Conservation (phyloP, 1,139 yeast genomes). For the Nadsonia starkeyi-henricii region DNA sequence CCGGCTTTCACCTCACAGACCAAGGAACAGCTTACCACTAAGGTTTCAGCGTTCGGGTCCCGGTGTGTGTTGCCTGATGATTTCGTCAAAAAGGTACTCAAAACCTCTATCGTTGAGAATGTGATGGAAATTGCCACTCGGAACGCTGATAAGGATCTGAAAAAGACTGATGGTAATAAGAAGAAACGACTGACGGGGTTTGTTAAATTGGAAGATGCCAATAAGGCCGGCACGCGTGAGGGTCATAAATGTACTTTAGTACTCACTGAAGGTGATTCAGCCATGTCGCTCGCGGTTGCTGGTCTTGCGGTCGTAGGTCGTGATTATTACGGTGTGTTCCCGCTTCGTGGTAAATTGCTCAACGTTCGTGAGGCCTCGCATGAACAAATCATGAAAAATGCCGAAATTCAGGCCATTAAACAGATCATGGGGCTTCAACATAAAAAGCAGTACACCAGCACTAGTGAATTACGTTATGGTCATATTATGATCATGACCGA, state of each 20-base stretch:
- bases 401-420: conserved; percentile 88
- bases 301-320: conserved; percentile 94
- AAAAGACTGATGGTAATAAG: conserved; percentile 90
- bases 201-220: conserved; percentile 89
- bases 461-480: conserved; percentile 76
- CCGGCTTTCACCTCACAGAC: conserved; percentile 98
- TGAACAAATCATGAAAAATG: conserved; percentile 84
- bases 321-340: conserved; percentile 91
- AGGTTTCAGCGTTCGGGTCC: conserved; percentile 80
- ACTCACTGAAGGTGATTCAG: conserved; percentile 96
- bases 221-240: conserved; percentile 88
- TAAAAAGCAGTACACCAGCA: conserved; percentile 65
- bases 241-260: conserved; percentile 87
- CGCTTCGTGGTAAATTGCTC: conserved; percentile 84
- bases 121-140: conserved; percentile 72
- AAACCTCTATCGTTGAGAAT: conserved; percentile 72
- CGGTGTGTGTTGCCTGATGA: conserved; percentile 60
- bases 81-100: conserved; percentile 57
- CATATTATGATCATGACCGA: conserved; percentile 99
- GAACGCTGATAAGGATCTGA: conserved; percentile 78
- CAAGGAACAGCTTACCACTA: conserved; percentile 87
- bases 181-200: conserved; percentile 80
- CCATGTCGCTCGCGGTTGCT: conserved; percentile 81
- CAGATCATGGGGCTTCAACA: conserved; percentile 95
- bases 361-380: conserved; percentile 95